A percentile compares a stretch with the other conserved stretches of the same genome.
Conservation (phyloP, 106 monocot species). For the Xerophyta viscosa region DNA sequence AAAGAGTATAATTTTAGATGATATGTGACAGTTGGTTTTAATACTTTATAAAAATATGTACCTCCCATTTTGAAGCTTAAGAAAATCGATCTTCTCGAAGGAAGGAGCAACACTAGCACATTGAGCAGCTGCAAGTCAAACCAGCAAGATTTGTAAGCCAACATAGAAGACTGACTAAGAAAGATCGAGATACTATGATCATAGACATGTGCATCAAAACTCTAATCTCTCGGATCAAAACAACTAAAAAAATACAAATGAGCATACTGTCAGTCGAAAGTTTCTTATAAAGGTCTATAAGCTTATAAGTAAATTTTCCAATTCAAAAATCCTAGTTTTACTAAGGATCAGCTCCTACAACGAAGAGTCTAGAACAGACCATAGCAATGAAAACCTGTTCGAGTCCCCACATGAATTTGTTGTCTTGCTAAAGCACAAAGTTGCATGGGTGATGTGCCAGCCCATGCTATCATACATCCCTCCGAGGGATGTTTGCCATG, state of each 20-base stretch:
- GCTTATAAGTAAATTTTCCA: too few relatives aligned
- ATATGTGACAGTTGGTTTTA: too few relatives aligned
- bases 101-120: conserved; percentile 37
- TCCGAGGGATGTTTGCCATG: conserved; percentile 23
- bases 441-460: conserved; percentile 36
- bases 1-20: too few relatives aligned
- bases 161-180: too few relatives aligned
- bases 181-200: too few relatives aligned
- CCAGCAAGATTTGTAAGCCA: too few relatives aligned
- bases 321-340: conserved; percentile 1
- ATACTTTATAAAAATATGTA: too few relatives aligned
- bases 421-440: conserved; percentile 28
- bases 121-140: conserved; percentile 40
- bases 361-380: conserved; percentile 68
- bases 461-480: conserved; percentile 40
- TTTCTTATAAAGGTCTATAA: too few relatives aligned
- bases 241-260: too few relatives aligned
- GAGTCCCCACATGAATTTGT: conserved; percentile 25
- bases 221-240: too few relatives aligned
- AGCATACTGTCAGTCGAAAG: too few relatives aligned
- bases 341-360: conserved; percentile 21
- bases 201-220: too few relatives aligned
- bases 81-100: conserved; percentile 71
- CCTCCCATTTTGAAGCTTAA: conserved; percentile 97
- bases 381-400: conserved; percentile 50